phyloP scores from a whole-genome alignment of 805 yeast species.

The Priceomyces fermenticarens region DNA sequence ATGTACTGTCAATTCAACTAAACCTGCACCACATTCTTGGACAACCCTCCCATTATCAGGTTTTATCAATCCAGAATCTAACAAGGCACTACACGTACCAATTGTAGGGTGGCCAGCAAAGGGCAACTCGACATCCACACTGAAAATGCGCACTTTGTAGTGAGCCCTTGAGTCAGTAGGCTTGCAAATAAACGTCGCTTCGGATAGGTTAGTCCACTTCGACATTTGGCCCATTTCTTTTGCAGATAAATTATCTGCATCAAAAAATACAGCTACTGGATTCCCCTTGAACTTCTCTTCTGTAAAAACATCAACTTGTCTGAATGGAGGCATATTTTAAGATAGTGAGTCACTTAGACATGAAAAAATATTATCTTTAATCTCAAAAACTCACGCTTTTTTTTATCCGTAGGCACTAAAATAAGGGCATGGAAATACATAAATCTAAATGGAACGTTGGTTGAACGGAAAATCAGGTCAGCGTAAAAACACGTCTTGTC shows the following conservation, averaged over 20 bases:
- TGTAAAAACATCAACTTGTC: slow-evolving; percentile 46
- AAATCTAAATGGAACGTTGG: too few relatives aligned
- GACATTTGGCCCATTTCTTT: slow-evolving; percentile 48
- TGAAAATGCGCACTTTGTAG: slow-evolving; percentile 50
- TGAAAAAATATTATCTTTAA: too few relatives aligned
- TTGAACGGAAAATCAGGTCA: too few relatives aligned
- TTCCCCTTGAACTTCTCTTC: slow-evolving; percentile 42
- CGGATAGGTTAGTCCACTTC: slow-evolving; percentile 60
- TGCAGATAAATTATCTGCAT: slow-evolving; percentile 34
- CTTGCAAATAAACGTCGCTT: slow-evolving; percentile 50
- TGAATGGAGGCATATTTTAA: slow-evolving; percentile 11
- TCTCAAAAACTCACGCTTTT: too few relatives aligned
- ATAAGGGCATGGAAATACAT: too few relatives aligned
- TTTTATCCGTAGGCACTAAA: too few relatives aligned
- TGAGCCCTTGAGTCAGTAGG: slow-evolving; percentile 39
- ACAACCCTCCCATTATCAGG: slow-evolving; percentile 22
- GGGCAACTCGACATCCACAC: slow-evolving; percentile 47
- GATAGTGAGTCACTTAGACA: too few relatives aligned
- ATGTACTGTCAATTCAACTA: slow-evolving; percentile 29
- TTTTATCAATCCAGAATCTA: slow-evolving; percentile 33
- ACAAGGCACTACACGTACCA: slow-evolving; percentile 48
- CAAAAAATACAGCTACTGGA: slow-evolving; percentile 53
- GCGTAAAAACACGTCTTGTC: too few relatives aligned
- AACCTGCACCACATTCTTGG: slow-evolving; percentile 48
- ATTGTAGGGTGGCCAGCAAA: slow-evolving; percentile 68